Percentiles rank a stretch among this genome's conserved stretches.
These are phyloP conservation scores for Diaporthe vaccinii DNA, from an alignment of 2,329 filamentous ascomycete genomes.

Conservation along the genomic window DNA sequence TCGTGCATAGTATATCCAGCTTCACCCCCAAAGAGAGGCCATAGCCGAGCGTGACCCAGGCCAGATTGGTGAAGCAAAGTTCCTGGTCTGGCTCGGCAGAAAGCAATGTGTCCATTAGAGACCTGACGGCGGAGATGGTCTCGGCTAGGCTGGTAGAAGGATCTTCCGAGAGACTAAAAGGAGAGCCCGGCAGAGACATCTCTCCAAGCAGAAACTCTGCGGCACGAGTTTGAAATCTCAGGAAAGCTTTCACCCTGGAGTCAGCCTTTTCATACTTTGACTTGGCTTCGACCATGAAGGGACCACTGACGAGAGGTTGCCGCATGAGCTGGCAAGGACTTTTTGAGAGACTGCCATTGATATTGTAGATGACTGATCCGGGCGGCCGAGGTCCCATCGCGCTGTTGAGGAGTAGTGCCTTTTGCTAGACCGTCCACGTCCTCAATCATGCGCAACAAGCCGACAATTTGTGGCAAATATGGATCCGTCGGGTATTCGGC, in stretches of 20 bases:
- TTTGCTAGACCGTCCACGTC: background rate
- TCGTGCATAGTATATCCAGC: background rate
- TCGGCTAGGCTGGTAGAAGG: background rate
- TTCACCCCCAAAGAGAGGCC: conserved; percentile 11
- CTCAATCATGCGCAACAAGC: background rate
- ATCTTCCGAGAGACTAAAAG: background rate
- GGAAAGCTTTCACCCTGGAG: background rate
- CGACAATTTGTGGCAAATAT: background rate
- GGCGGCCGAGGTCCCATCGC: background rate
- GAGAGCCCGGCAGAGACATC: background rate
- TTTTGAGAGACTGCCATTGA: background rate
- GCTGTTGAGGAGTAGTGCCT: background rate
- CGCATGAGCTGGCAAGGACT: background rate
- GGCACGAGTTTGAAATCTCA: background rate
- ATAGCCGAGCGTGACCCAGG: conserved; percentile 5
- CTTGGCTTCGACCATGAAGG: background rate
- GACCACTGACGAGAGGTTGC: background rate
- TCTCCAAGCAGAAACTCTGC: background rate
- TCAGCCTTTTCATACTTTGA: background rate
- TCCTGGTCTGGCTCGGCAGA: conserved; percentile 3
- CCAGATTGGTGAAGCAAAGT: background rate
- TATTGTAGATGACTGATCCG: background rate
- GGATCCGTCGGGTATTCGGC: background rate
- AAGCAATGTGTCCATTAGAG: background rate
- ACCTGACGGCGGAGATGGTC: background rate